phyloP scores from a whole-genome alignment of 2,329 filamentous ascomycete genomes.

The Trichoderma sp. region DNA sequence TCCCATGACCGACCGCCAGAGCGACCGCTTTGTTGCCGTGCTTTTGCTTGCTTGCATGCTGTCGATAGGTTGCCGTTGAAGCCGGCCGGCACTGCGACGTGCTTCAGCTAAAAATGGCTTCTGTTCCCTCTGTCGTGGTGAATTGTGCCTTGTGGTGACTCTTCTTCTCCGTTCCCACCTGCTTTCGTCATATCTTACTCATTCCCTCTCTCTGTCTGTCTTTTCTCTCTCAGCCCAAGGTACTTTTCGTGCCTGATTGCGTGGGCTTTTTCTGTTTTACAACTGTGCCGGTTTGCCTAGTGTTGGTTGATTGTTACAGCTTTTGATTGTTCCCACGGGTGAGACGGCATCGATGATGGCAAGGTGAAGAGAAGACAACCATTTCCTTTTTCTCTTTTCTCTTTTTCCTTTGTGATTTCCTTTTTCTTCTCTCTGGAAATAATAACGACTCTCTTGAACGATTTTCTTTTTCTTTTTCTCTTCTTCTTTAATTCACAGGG shows the following conservation, averaged over 20 bases:
- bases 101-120: constrained; percentile 1
- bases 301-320: constrained; percentile 6
- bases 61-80: constrained; percentile 16
- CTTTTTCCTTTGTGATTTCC: background rate
- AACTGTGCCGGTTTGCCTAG: constrained; percentile 20
- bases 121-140: background rate
- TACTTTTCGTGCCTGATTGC: background rate
- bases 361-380: constrained; percentile 8
- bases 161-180: background rate
- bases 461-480: background rate
- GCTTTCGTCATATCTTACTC: background rate
- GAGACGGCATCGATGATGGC: constrained; percentile 8
- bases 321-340: background rate
- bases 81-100: background rate
- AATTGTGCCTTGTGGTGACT: background rate
- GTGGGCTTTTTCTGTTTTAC: background rate
- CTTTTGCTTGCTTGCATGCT: background rate
- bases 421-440: background rate
- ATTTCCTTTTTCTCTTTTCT: background rate
- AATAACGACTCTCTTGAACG: background rate
- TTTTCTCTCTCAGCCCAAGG: background rate
- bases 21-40: constrained; percentile 3
- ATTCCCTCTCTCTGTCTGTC: background rate
- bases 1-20: background rate
- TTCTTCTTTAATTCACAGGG: constrained; percentile 4